phyloP scores from a whole-genome alignment of 2,329 filamentous ascomycete genomes.

The Sclerotiophoma versabilis region DNA sequence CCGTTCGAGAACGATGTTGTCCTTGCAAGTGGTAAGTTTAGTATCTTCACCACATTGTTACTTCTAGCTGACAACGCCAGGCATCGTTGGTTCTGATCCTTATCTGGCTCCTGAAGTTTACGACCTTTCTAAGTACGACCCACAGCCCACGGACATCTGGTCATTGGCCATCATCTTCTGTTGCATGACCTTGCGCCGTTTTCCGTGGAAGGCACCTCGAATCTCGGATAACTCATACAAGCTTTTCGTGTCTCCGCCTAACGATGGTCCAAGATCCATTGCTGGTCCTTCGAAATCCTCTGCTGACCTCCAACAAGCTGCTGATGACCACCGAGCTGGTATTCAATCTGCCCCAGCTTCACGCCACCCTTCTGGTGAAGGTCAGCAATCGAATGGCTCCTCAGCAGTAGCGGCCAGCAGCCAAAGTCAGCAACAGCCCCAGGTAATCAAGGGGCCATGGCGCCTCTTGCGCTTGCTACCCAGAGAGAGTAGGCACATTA shows the following conservation, averaged over 20 bases:
- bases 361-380: slow-evolving; percentile 44
- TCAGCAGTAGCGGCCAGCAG: slow-evolving; percentile 30
- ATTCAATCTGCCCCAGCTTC: slow-evolving; percentile 52
- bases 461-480: slow-evolving; percentile 85
- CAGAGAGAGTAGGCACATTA: slow-evolving; percentile 86
- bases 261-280: slow-evolving; percentile 52
- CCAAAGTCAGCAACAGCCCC: slow-evolving; percentile 60
- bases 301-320: slow-evolving; percentile 48
- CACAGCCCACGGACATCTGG: slow-evolving; percentile 94
- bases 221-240: slow-evolving; percentile 94
- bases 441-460: slow-evolving; percentile 89
- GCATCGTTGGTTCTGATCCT: slow-evolving; percentile 86
- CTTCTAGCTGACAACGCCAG: slow-evolving; percentile 51
- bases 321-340: slow-evolving; percentile 34
- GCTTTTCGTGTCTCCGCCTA: slow-evolving; percentile 85
- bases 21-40: slow-evolving; percentile 73
- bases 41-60: neutral
- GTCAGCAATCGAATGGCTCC: slow-evolving; percentile 24
- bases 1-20: slow-evolving; percentile 93
- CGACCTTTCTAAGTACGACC: slow-evolving; percentile 90
- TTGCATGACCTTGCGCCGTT: slow-evolving; percentile 94
- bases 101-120: slow-evolving; percentile 98
- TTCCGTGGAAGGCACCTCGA: slow-evolving; percentile 96
- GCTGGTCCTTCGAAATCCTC: slow-evolving; percentile 43
- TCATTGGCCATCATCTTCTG: slow-evolving; percentile 98